Percentiles rank a stretch among this genome's conserved stretches.
Conservation (phyloP, 768 basidiomycete genomes). For the Pluteus cervinus region DNA sequence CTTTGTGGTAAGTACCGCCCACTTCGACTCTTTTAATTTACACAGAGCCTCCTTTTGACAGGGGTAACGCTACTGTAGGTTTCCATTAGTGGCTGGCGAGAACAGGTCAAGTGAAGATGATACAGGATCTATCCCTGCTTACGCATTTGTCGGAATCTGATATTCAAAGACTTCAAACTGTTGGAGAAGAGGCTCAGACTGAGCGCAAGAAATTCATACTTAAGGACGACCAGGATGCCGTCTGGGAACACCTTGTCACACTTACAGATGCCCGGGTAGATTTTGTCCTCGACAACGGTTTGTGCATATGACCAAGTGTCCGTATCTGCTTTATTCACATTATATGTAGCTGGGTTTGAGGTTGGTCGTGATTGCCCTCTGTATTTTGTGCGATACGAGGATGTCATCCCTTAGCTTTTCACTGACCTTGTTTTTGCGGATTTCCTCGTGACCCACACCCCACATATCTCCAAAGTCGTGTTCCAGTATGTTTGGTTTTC, state of each 20-base stretch:
- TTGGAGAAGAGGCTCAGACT: conserved; percentile 74
- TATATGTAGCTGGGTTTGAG: conserved; percentile 77
- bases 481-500: conserved; percentile 67
- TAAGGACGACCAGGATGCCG: conserved; percentile 69
- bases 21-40: neutral
- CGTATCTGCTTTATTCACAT: conserved; percentile 1
- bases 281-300: conserved; percentile 90
- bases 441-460: conserved; percentile 86
- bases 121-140: conserved; percentile 87
- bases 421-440: conserved; percentile 93
- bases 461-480: conserved; percentile 72
- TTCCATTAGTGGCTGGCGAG: neutral
- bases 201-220: conserved; percentile 78
- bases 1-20: conserved; percentile 56
- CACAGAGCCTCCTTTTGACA: conserved; percentile 18
- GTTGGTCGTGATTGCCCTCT: conserved; percentile 31
- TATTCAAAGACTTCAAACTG: conserved; percentile 76
- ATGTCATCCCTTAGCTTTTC: conserved; percentile 67
- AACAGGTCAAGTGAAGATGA: neutral
- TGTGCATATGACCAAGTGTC: conserved; percentile 8
- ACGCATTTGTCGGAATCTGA: conserved; percentile 81
- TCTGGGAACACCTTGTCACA: conserved; percentile 66
- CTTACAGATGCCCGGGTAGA: conserved; percentile 61
- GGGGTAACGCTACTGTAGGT: conserved; percentile 91
- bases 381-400: too few species aligned